These are phyloP conservation scores for Trichoderma lentiforme DNA, from an alignment of 2,329 filamentous ascomycete genomes.

Conservation along the genomic window DNA sequence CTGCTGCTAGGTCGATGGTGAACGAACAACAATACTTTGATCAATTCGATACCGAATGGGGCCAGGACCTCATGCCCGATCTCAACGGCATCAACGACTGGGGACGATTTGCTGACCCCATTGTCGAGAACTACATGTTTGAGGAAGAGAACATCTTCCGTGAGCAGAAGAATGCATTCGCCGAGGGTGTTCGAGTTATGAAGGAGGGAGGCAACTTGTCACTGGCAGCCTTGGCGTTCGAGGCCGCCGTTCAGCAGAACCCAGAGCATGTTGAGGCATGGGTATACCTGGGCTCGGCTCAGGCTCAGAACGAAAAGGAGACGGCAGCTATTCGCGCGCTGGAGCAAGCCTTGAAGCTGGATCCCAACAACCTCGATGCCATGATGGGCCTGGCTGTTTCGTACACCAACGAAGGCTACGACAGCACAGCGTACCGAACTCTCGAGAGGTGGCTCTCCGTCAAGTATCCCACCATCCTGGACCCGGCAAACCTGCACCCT, in stretches of 20 bases:
- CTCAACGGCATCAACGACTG: conserved; percentile 66
- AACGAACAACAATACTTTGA: conserved; percentile 62
- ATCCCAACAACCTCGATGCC: conserved; percentile 81
- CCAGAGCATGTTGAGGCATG: conserved; percentile 86
- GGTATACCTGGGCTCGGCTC: conserved; percentile 85
- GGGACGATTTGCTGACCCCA: conserved; percentile 66
- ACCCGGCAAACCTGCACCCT: conserved; percentile 68
- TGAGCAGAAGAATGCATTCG: conserved; percentile 77
- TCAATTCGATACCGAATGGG: conserved; percentile 74
- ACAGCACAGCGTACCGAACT: conserved; percentile 92
- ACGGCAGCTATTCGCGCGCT: conserved; percentile 90
- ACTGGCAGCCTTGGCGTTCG: conserved; percentile 88
- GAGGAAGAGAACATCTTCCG: conserved; percentile 91
- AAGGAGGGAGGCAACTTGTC: conserved; percentile 91
- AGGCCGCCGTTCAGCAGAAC: conserved; percentile 90
- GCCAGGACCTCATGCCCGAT: conserved; percentile 52
- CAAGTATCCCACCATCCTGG: conserved; percentile 82
- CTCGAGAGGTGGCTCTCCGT: conserved; percentile 95
- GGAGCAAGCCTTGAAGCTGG: conserved; percentile 84
- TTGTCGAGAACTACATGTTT: conserved; percentile 87
- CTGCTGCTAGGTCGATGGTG: conserved; percentile 67
- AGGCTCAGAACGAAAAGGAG: conserved; percentile 99
- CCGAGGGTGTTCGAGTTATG: conserved; percentile 91
- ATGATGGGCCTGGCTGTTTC: conserved; percentile 95
- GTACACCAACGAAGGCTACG: conserved; percentile 98